Evolutionary conservation across 345 rosid genomes (phyloP), one percentile per base, ranked within the genome.

Genomic region (Brassica carinata): DNA sequence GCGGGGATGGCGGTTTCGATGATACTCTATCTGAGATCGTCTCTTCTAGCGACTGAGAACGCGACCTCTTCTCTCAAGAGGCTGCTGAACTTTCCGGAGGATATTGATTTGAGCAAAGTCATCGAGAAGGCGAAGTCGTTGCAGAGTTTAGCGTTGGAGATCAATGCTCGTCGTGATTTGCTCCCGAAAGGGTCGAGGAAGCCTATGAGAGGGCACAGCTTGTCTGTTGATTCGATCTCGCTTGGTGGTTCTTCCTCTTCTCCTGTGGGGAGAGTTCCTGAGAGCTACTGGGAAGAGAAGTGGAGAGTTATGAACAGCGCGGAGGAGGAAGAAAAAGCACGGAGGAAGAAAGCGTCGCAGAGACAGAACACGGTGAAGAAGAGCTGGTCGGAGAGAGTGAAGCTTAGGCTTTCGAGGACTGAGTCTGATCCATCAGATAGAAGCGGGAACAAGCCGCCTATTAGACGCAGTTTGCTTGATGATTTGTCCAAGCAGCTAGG

Each of bases 271-370:
- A 73, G 27, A 77, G 89, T 89, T 66, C 95, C 89, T 45, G 97
- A 91, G 67, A 91, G 94, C 87, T 95, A 95, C 63, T 95, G 99
- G 99, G 99, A 95, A 86, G 99, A 88, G 82, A 90, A 84, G 76
- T 95, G 99, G 99, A 91, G 97, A 83, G 89, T 85, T 77, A 36
- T 86, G 79, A 92, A 91, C 80, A 87, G 88, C 40, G 89, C 88
- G 38, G 98, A 87, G 82, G 84, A 87, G 81, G 84, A 82, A 77
- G 84, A 70, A 83, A 82, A 82, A 77, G 84, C 65, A 66, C 84
- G 83, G 31, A 78, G 51, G 80, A 73, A 66, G 51, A 76, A 75
- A 58, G 88, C 40, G 5, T 82, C 86, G 65, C 77, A 74, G 77
- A 84, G 53, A 48, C 84, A 84, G 0, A 81, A 71, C 58, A 77